phyloP scores from a whole-genome alignment of 345 rosid genomes.

The Rhizophora mangle region DNA sequence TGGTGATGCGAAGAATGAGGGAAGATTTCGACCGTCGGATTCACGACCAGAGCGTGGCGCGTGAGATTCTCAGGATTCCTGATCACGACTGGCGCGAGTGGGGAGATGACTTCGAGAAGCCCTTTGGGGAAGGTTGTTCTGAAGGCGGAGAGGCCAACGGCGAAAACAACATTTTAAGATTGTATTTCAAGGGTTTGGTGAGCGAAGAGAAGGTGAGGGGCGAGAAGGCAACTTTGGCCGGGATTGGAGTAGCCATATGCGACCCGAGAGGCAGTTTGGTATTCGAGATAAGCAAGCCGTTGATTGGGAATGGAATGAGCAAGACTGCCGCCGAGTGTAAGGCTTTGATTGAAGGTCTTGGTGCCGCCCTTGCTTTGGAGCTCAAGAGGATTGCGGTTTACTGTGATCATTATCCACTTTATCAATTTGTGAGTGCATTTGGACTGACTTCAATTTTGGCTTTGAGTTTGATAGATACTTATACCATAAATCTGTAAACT shows the following conservation, averaged over 20 bases:
- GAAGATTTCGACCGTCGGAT: slow-evolving; percentile 54
- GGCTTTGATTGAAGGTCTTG: slow-evolving; percentile 65
- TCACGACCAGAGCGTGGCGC: slow-evolving; percentile 59
- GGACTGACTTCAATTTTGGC: too few species aligned
- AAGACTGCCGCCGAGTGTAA: slow-evolving; percentile 38
- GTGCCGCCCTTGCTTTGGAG: slow-evolving; percentile 54
- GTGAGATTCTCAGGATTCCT: slow-evolving; percentile 44
- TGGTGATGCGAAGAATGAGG: slow-evolving; percentile 31
- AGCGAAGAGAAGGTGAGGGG: slow-evolving; percentile 44
- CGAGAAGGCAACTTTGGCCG: slow-evolving; percentile 29
- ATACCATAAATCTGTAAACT: too few species aligned
- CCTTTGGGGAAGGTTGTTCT: slow-evolving; percentile 17
- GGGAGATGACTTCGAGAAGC: slow-evolving; percentile 49
- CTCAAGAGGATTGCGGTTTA: slow-evolving; percentile 45
- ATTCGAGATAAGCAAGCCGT: slow-evolving; percentile 36
- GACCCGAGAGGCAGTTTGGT: slow-evolving; percentile 42
- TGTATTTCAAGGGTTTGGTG: slow-evolving; percentile 42
- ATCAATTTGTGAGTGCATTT: slow-evolving; percentile 49
- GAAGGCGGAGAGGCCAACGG: neutral
- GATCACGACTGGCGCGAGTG: slow-evolving; percentile 53
- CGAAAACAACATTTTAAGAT: slow-evolving; percentile 13
- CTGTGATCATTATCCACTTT: slow-evolving; percentile 37
- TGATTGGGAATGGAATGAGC: slow-evolving; percentile 29
- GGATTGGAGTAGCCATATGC: slow-evolving; percentile 55
- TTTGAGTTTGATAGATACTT: too few species aligned